A percentile compares a stretch with the other conserved stretches of the same genome.
phyloP scores from a whole-genome alignment of 1,284 basidiomycete species.

The Chalciporus piperatoides region DNA sequence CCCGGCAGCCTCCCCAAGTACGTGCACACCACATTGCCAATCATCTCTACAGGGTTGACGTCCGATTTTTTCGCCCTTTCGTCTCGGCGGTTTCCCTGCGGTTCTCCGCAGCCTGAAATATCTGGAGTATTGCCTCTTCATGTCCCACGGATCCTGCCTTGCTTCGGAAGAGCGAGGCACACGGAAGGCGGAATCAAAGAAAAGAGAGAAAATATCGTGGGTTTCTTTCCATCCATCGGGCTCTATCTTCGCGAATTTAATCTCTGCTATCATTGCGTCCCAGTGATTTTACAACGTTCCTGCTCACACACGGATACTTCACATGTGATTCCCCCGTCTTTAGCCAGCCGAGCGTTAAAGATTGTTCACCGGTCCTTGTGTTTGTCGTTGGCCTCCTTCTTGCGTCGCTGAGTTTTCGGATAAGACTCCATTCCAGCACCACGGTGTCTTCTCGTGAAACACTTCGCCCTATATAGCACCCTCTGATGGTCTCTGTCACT shows the following conservation, averaged over 20 bases:
- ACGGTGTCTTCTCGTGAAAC: background rate
- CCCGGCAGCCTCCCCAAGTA: too few species aligned
- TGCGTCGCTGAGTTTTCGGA: background rate
- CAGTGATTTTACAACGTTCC: background rate
- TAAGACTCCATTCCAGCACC: background rate
- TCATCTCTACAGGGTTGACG: background rate
- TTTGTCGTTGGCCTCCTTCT: background rate
- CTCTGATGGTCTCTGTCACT: background rate
- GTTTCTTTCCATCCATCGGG: constrained; percentile 5
- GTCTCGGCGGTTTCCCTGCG: background rate
- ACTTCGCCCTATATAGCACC: background rate
- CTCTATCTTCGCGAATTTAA: constrained; percentile 8
- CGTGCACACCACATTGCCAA: too few species aligned
- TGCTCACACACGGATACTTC: background rate
- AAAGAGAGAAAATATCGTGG: constrained; percentile 18
- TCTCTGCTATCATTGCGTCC: background rate
- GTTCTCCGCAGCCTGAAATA: constrained; percentile 1
- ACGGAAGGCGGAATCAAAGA: constrained; percentile 3
- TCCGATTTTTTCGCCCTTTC: constrained; percentile 24
- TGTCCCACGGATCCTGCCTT: constrained; percentile 10
- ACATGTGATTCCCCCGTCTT: background rate
- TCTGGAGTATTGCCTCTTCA: background rate
- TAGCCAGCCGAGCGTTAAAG: background rate
- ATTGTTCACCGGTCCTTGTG: background rate
- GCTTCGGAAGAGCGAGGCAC: constrained; percentile 14